Percentiles rank a stretch among this genome's conserved stretches.
Conservation (phyloP, 192 early-diverging fungal genomes). For the Backusella macrospora region DNA sequence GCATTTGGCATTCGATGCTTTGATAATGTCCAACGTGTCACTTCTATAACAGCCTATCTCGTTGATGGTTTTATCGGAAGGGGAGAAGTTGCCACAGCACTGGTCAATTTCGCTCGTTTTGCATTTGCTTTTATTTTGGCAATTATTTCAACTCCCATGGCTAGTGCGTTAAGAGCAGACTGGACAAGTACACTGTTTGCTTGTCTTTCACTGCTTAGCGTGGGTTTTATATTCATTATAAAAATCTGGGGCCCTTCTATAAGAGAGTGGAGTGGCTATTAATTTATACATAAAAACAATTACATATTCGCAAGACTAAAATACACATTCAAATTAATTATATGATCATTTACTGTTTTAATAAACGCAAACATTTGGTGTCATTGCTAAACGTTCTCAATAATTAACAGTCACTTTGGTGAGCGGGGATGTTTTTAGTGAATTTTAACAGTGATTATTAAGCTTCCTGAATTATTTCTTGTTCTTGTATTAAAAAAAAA, state of each 20-base stretch:
- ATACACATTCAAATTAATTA: background rate
- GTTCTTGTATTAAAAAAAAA: slow-evolving; percentile 14
- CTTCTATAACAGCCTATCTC: slow-evolving; percentile 42
- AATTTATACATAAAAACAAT: background rate
- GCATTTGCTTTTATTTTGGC: slow-evolving; percentile 44
- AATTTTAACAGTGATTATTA: background rate
- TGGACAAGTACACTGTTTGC: slow-evolving; percentile 44
- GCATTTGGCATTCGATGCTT: slow-evolving; percentile 47
- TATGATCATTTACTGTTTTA: background rate
- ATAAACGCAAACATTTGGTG: background rate
- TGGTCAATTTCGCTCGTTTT: slow-evolving; percentile 46
- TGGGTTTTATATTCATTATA: slow-evolving; percentile 39
- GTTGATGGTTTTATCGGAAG: slow-evolving; percentile 47
- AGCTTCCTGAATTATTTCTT: background rate
- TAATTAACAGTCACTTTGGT: slow-evolving; percentile 5
- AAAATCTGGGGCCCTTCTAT: slow-evolving; percentile 41
- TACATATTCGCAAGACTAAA: background rate
- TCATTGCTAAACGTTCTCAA: background rate
- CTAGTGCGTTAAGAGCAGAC: slow-evolving; percentile 45
- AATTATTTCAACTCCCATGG: slow-evolving; percentile 46
- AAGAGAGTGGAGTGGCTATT: slow-evolving; percentile 25
- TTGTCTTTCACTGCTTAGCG: slow-evolving; percentile 35
- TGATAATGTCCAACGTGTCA: slow-evolving; percentile 44
- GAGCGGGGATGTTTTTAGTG: background rate
- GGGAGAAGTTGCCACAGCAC: slow-evolving; percentile 46